phyloP scores from a whole-genome alignment of 2,329 filamentous ascomycete genomes.

The Sporothrix curviconia region DNA sequence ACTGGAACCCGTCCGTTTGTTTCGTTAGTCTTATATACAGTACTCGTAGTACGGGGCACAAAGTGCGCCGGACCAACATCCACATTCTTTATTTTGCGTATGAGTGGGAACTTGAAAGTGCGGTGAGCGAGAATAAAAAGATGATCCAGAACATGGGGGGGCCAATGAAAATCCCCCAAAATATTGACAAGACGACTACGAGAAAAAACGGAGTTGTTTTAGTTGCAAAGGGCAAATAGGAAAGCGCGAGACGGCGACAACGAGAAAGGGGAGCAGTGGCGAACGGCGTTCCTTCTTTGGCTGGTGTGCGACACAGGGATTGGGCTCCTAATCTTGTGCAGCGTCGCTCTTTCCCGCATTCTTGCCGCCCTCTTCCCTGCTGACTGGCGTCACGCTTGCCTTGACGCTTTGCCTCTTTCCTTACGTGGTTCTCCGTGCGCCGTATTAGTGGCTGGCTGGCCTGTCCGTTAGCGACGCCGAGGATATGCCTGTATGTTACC shows the following conservation, averaged over 20 bases:
- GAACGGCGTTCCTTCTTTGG: conserved; percentile 1
- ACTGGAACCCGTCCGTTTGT: conserved; percentile 4
- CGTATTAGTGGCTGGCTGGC: too few relatives aligned
- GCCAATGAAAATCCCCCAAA: not conserved
- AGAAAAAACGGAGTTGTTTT: not conserved
- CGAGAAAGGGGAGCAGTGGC: not conserved
- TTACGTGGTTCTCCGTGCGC: too few relatives aligned
- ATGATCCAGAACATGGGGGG: not conserved
- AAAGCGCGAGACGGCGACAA: too few relatives aligned
- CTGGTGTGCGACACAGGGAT: conserved; percentile 1
- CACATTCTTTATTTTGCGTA: not conserved
- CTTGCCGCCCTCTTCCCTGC: too few relatives aligned
- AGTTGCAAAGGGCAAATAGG: too few relatives aligned
- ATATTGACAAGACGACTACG: not conserved
- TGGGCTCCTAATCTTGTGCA: not conserved
- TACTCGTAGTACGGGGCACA: conserved; percentile 5
- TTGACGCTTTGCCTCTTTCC: too few relatives aligned
- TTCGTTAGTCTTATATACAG: conserved; percentile 6
- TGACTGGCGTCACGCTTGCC: not conserved
- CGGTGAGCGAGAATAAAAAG: not conserved
- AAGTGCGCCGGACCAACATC: not conserved
- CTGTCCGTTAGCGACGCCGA: not conserved
- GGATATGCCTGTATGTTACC: not conserved
- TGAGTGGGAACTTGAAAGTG: not conserved
- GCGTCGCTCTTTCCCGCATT: not conserved